Conservation (phyloP, 805 yeast species). For the Lipomyces mesembrius region DNA sequence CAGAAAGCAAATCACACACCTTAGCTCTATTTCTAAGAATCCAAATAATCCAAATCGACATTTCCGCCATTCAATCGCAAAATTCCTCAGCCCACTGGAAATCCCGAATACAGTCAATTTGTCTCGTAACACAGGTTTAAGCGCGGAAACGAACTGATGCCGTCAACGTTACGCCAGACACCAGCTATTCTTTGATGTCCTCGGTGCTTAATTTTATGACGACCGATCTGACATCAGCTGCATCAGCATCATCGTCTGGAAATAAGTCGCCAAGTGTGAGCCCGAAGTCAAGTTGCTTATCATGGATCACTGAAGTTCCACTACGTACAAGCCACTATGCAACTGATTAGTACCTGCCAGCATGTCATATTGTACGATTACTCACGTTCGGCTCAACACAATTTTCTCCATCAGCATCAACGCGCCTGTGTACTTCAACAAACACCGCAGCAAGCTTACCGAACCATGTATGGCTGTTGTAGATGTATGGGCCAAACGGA, state of each 20-base stretch:
- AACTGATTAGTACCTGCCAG: not conserved
- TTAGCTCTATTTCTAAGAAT: too few species aligned
- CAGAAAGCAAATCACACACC: too few species aligned
- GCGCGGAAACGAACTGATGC: conserved; percentile 1
- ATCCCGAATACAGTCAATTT: not conserved
- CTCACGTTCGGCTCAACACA: not conserved
- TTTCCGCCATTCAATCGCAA: not conserved
- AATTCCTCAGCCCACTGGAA: conserved; percentile 1
- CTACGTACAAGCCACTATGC: conserved; percentile 2
- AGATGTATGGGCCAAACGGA: conserved; percentile 1
- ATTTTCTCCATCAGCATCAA: not conserved
- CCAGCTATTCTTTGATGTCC: not conserved
- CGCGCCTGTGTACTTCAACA: not conserved
- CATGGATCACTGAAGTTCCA: not conserved
- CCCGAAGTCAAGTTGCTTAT: not conserved
- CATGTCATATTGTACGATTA: not conserved
- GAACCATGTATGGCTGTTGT: conserved; percentile 1
- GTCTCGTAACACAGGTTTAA: not conserved
- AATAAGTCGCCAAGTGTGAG: conserved; percentile 2
- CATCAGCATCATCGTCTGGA: not conserved
- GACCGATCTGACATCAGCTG: conserved; percentile 1
- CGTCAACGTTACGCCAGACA: not conserved
- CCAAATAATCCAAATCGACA: too few species aligned
- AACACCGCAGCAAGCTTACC: not conserved
- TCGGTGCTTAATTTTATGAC: not conserved